Base-by-base conservation (phyloP, 768 basidiomycete genomes). In the Daedaleopsis sinensis region DNA sequence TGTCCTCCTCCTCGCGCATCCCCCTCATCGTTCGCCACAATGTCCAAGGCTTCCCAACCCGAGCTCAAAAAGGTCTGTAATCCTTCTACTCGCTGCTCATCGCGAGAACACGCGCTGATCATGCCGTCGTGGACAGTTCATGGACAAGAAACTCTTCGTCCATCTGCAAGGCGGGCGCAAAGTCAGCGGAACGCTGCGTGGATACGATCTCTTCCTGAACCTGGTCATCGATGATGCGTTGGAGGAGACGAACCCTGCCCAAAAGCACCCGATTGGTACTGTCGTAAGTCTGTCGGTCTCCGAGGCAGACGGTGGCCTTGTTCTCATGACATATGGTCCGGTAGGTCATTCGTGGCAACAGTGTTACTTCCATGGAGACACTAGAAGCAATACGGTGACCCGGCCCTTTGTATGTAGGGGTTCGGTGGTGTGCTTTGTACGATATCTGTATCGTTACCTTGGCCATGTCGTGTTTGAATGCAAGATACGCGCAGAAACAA, bases 141-240 rank as follows among this genome's bases (percentile, higher is more conserved):
- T 99, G 96, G 97, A 99, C 84, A 96, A 98, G 80, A 92, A 90
- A 71, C 79, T 98, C 67, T 96, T 96, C 76, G 81, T 99, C 70
- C 87, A 96, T 78, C 80, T 99, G 8, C 95, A 97, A 73, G 94
- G 92, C 50, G 94, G 94, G 57, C 89, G 96, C 71, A 94, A 93
- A 84, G 93, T 99, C 70, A 94, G 93, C 78, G 97, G 97, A 57
- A 88, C 87, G 15, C 79, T 99, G 53, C 89, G 97, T 64, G 97
- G 97, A 55, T 99, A 97, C 76, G 97, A 99, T 81, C 90, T 99
- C 65, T 99, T 99, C 82, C 80, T 99, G 73, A 99, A 99, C 76
- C 83, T 99, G 42, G 97, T 98, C 66, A 87, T 99, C 74, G 97
- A 98, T 74, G 93, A 98, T 71, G 93, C 94, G 11, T 74, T 89